These are phyloP conservation scores for Penicillium thymicola DNA, from an alignment of 2,329 filamentous ascomycete genomes.

Conservation along the genomic window DNA sequence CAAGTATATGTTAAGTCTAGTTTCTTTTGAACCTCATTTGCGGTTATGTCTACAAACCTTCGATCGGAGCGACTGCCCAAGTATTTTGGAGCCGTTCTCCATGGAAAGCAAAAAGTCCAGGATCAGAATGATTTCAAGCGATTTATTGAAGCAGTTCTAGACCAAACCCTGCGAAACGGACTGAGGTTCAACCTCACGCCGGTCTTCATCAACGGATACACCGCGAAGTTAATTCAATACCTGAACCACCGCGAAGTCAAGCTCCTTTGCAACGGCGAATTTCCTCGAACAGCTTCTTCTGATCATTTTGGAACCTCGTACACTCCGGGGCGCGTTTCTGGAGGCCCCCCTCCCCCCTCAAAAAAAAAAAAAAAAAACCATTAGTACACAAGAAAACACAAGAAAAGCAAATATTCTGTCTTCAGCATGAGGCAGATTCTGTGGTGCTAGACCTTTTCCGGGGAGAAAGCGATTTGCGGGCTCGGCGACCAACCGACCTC, in stretches of 20 bases:
- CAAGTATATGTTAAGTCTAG: neutral
- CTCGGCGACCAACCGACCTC: no score
- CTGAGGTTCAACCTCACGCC: constrained; percentile 45
- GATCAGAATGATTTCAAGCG: constrained; percentile 41
- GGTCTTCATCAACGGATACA: constrained; percentile 45
- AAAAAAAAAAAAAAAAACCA: no score
- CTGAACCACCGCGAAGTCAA: constrained; percentile 47
- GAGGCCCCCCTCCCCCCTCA: no score
- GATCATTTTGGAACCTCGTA: constrained; percentile 51
- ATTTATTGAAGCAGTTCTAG: constrained; percentile 50
- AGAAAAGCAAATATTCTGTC: no score
- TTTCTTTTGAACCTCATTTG: neutral
- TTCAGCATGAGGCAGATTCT: no score
- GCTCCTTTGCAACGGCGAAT: constrained; percentile 49
- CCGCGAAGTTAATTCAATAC: constrained; percentile 39
- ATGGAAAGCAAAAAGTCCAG: constrained; percentile 39
- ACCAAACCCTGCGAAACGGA: constrained; percentile 42
- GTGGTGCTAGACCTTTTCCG: no score
- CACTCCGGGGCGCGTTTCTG: constrained; percentile 53
- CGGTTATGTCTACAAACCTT: constrained; percentile 16
- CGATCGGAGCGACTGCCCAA: constrained; percentile 32
- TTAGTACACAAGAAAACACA: no score
- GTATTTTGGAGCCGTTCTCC: constrained; percentile 41
- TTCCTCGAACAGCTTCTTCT: constrained; percentile 49
- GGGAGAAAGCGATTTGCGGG: no score